A percentile compares a stretch with the other conserved stretches of the same genome.
phyloP scores from a whole-genome alignment of 2,329 filamentous ascomycete genomes.

The Raffaelea arxii region DNA sequence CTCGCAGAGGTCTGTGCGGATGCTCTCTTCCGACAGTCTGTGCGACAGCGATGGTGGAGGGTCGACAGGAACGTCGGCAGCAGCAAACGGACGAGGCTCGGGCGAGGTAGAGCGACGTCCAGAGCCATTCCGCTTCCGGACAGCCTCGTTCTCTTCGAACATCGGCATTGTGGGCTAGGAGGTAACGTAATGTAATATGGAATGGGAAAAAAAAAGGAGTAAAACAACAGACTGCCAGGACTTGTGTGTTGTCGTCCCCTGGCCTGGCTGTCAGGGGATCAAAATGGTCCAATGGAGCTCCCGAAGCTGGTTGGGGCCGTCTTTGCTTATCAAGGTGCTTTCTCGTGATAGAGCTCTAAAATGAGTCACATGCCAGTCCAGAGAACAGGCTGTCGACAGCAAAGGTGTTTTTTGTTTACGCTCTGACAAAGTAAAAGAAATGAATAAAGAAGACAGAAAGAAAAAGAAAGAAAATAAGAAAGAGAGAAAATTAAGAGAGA shows the following conservation, averaged over 20 bases:
- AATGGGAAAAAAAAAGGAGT: background rate
- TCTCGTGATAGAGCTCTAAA: too few species aligned
- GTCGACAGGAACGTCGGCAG: conserved; percentile 14
- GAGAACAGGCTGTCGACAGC: too few species aligned
- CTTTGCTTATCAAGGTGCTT: too few species aligned
- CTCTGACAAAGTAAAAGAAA: too few species aligned
- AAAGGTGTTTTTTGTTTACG: too few species aligned
- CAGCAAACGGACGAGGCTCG: background rate
- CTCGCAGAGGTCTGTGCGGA: conserved; percentile 51
- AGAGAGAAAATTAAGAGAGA: too few species aligned
- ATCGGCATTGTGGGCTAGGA: conserved; percentile 40
- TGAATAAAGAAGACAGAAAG: too few species aligned
- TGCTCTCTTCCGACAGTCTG: conserved; percentile 48
- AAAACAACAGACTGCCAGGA: background rate
- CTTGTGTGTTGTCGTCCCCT: background rate
- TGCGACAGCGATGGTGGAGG: conserved; percentile 17
- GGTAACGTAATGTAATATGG: background rate
- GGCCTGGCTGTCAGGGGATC: background rate
- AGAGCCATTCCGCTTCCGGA: conserved; percentile 5
- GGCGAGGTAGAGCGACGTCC: conserved; percentile 5
- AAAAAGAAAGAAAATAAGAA: too few species aligned
- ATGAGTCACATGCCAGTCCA: too few species aligned
- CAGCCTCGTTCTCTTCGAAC: conserved; percentile 41
- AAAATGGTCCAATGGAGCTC: too few species aligned
- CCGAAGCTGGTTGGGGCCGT: too few species aligned